Base-by-base conservation (phyloP, 306 rosid genomes). In the Delonix regia region DNA sequence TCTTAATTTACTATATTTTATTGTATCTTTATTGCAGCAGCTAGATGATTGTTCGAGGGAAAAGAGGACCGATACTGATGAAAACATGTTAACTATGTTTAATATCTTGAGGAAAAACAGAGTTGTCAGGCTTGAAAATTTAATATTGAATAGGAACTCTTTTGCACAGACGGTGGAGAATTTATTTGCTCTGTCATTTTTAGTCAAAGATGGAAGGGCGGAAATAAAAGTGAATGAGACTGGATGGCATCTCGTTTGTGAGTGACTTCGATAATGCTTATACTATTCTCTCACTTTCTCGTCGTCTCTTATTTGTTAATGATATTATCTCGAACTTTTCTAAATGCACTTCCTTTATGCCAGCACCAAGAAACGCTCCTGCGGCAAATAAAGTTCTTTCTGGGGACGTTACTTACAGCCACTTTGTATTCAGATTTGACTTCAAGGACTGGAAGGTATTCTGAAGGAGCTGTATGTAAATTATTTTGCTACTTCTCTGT, bases 301-400 rank as follows among this genome's bases (percentile, higher is more conserved):
- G 60, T 61, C 53, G 15, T 47, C 59, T 68, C 25, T 72, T 47
- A 19, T 38, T 16, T 64, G 28, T 16, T 8, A 18, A 45, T 69
- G 59, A 53, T 69, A 56, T 52, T 62, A 41, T 27, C 49, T 6
- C 5, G 38, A 44, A 5, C 6, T 62, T 76, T 56, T 64, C 25
- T 63, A 48, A 16, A 0, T 68, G 14, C 22, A 60, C 74, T 59
- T 67, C 13, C 56, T 71, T 67, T 41, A 21, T 72, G 73, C 10
- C 83, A 87, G 90, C 80, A 12, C 90, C 90, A 25, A 87, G 85
- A 78, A 87, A 87, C 71, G 88, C 90, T 77, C 88, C 90, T 39
- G 42, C 83, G 16, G 86, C 90, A 55, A 72, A 57, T 42, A 44
- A 72, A 67, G 69, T 87, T 77, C 51, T n/a, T 59, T 70, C 85